phyloP scores from a whole-genome alignment of 495 filamentous ascomycete genomes.

The Tetracladium setigerum region DNA sequence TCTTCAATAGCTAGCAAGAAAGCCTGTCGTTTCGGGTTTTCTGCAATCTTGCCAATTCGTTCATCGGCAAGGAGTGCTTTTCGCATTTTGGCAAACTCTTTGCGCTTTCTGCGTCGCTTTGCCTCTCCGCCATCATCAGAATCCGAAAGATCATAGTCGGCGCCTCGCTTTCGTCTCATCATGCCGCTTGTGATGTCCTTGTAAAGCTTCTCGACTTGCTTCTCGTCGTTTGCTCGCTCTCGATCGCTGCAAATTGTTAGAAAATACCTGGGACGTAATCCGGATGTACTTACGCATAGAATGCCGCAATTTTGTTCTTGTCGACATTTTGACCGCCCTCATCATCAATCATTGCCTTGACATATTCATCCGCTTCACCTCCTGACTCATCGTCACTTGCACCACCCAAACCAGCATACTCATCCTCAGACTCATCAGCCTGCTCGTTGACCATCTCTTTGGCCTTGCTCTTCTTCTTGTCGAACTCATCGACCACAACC shows the following conservation, averaged over 20 bases:
- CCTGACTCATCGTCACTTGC: constrained; percentile 79
- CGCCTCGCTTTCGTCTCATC: constrained; percentile 69
- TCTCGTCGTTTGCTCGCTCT: constrained; percentile 65
- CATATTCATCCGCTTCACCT: constrained; percentile 44
- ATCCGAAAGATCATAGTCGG: constrained; percentile 75
- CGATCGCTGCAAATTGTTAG: constrained; percentile 36
- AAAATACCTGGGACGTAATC: not conserved
- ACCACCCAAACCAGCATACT: constrained; percentile 92
- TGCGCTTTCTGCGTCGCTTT: constrained; percentile 70
- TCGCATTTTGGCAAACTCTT: constrained; percentile 87
- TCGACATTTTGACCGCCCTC: constrained; percentile 57
- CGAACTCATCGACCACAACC: constrained; percentile 43
- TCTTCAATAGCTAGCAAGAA: constrained; percentile 91
- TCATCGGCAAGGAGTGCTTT: constrained; percentile 85
- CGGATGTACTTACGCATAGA: constrained; percentile 69
- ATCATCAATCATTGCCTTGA: constrained; percentile 88
- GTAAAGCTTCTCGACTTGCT: constrained; percentile 80
- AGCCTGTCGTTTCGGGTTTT: constrained; percentile 81
- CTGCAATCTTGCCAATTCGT: constrained; percentile 80
- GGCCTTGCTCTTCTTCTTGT: constrained; percentile 84
- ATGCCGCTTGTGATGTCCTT: constrained; percentile 84
- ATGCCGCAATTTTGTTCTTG: constrained; percentile 72
- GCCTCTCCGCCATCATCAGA: constrained; percentile 78
- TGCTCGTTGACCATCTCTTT: constrained; percentile 86
- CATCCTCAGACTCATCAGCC: constrained; percentile 95